A percentile compares a stretch with the other conserved stretches of the same genome.
These are phyloP conservation scores for Solanum chiquidenum DNA, from an alignment of 257 asterid genomes.

Conservation along the genomic window DNA sequence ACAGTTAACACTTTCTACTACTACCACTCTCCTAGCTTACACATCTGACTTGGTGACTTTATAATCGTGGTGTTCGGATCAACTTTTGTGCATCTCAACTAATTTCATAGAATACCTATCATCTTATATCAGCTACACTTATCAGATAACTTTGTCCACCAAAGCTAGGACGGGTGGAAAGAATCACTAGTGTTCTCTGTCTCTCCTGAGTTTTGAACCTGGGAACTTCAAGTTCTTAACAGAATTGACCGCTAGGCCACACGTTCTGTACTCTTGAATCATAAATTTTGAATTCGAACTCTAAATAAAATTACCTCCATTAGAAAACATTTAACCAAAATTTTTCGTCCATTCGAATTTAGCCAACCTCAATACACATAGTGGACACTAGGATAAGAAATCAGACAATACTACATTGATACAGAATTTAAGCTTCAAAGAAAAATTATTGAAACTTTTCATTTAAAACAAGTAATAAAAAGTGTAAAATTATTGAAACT, in stretches of 20 bases:
- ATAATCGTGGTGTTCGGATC: not conserved
- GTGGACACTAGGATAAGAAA: not conserved
- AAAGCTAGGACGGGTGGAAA: rapidly evolving
- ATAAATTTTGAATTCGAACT: not conserved
- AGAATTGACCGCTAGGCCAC: too few species aligned
- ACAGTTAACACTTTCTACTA: not conserved
- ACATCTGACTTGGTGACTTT: too few species aligned
- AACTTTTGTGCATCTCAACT: rapidly evolving
- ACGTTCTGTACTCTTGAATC: not conserved
- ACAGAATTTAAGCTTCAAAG: not conserved
- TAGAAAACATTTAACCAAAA: not conserved
- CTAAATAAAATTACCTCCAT: not conserved
- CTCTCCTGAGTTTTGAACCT: too few species aligned
- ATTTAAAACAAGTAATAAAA: not conserved
- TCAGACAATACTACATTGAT: not conserved
- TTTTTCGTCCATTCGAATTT: not conserved
- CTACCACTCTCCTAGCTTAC: not conserved
- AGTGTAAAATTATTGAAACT: not conserved
- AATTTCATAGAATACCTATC: too few species aligned
- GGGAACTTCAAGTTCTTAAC: not conserved
- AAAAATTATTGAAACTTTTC: too few species aligned
- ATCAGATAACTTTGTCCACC: rapidly evolving
- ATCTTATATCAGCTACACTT: rapidly evolving
- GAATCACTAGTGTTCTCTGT: rapidly evolving
- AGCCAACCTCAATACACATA: not conserved